Conservation (phyloP, 2,329 filamentous ascomycete genomes). For the Colletotrichum aenigma region DNA sequence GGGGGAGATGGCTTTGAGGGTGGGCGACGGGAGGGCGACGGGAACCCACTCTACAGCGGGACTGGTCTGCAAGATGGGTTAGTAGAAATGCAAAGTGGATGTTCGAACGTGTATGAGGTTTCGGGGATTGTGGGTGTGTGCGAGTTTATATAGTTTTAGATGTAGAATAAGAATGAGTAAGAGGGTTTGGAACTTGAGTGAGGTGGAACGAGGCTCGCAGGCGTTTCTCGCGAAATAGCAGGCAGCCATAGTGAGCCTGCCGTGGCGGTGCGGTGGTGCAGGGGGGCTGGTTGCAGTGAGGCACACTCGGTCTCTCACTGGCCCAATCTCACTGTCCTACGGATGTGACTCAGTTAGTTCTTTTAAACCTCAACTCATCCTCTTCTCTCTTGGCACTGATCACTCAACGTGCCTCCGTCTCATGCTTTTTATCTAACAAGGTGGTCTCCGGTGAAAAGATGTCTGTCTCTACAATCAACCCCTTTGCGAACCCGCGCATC, state of each 20-base stretch:
- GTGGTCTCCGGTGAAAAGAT: not conserved
- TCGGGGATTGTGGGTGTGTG: fast-evolving
- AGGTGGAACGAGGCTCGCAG: not conserved
- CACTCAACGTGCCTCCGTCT: not conserved
- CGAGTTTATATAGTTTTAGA: not conserved
- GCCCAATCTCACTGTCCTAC: not conserved
- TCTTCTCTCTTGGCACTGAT: fast-evolving
- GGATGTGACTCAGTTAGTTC: not conserved
- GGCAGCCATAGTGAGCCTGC: not conserved
- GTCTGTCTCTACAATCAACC: not conserved
- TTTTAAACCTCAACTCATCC: not conserved
- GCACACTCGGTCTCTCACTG: not conserved
- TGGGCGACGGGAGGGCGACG: not conserved
- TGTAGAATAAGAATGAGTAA: not conserved
- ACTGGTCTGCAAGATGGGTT: fast-evolving
- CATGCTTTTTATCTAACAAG: not conserved
- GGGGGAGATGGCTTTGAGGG: not conserved
- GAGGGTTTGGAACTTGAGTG: not conserved
- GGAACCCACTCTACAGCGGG: not conserved
- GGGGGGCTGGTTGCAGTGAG: not conserved
- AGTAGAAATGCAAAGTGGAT: not conserved
- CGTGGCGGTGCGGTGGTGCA: not conserved
- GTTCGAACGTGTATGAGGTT: fast-evolving
- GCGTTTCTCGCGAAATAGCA: not conserved
- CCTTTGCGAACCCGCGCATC: conserved; percentile 39